Evolutionary conservation across 2,329 filamentous ascomycete species (phyloP).

Genomic region (Sclerotinia sclerotiorum): DNA sequence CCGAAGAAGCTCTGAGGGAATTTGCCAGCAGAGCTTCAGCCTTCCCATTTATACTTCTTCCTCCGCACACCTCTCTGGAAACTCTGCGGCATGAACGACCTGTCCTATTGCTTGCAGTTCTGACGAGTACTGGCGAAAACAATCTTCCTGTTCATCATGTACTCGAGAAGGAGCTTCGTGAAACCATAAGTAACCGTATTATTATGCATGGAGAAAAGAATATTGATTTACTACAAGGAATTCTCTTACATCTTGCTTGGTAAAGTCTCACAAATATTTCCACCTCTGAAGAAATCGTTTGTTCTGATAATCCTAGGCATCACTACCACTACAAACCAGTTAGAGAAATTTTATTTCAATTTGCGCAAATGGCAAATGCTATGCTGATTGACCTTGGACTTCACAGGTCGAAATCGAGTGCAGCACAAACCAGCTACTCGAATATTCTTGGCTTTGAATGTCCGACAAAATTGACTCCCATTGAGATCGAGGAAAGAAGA

Average conservation of each 20-base stretch:
- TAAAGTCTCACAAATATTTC: conserved; percentile 36
- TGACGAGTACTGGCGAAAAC: conserved; percentile 50
- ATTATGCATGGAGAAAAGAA: conserved; percentile 58
- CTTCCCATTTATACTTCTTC: conserved; percentile 36
- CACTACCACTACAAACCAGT: conserved; percentile 39
- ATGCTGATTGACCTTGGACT: conserved; percentile 40
- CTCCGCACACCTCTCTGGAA: conserved; percentile 48
- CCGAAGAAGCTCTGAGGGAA: conserved; percentile 27
- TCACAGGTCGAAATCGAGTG: conserved; percentile 22
- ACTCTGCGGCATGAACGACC: conserved; percentile 47
- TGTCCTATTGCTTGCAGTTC: conserved; percentile 55
- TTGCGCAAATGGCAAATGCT: conserved; percentile 38
- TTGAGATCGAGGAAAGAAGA: conserved; percentile 31
- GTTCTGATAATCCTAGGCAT: conserved; percentile 30
- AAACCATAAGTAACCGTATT: conserved; percentile 56
- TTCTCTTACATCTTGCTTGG: conserved; percentile 59
- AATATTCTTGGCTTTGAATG: conserved; percentile 7
- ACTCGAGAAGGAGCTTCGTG: conserved; percentile 59
- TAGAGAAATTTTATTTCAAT: conserved; percentile 40
- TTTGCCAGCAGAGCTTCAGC: conserved; percentile 25
- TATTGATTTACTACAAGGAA: conserved; percentile 56
- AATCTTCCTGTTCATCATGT: conserved; percentile 53
- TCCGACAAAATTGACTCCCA: background rate
- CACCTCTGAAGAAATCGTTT: background rate
- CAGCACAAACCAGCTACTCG: background rate